phyloP scores from a whole-genome alignment of 176 grass and related monocot genomes.

The Urochloa ruziziensis region DNA sequence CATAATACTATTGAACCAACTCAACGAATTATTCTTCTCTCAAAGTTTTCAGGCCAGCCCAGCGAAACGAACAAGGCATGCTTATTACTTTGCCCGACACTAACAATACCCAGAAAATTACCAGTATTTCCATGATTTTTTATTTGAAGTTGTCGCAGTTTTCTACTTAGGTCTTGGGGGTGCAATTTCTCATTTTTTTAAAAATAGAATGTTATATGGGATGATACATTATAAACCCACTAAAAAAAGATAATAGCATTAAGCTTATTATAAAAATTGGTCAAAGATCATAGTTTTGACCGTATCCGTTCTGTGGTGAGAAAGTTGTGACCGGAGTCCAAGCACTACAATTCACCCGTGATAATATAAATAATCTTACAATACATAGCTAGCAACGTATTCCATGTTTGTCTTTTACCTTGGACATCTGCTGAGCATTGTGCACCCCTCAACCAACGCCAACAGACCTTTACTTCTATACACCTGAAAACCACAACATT shows the following conservation, averaged over 20 bases:
- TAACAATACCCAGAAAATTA: neutral
- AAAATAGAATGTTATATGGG: neutral
- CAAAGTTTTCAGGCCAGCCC: too few relatives aligned
- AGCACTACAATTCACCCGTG: neutral
- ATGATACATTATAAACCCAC: neutral
- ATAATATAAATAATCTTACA: neutral
- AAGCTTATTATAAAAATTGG: neutral
- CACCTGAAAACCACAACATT: neutral
- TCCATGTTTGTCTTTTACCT: neutral
- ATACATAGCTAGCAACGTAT: neutral
- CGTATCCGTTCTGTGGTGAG: neutral
- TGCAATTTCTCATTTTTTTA: neutral
- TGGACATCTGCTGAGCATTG: neutral
- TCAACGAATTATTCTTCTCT: too few relatives aligned
- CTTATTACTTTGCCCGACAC: neutral
- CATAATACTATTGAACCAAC: too few relatives aligned
- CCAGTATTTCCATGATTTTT: neutral
- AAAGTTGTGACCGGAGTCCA: neutral
- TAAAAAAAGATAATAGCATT: too few relatives aligned
- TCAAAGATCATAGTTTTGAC: neutral
- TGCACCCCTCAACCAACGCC: neutral
- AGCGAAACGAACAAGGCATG: too few relatives aligned
- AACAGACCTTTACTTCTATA: neutral
- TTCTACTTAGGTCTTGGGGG: neutral
- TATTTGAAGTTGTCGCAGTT: too few relatives aligned